Percentiles rank a stretch among this genome's conserved stretches.
These are phyloP conservation scores for Telfairia occidentalis DNA, from an alignment of 331 rosid genomes.

Conservation along the genomic window DNA sequence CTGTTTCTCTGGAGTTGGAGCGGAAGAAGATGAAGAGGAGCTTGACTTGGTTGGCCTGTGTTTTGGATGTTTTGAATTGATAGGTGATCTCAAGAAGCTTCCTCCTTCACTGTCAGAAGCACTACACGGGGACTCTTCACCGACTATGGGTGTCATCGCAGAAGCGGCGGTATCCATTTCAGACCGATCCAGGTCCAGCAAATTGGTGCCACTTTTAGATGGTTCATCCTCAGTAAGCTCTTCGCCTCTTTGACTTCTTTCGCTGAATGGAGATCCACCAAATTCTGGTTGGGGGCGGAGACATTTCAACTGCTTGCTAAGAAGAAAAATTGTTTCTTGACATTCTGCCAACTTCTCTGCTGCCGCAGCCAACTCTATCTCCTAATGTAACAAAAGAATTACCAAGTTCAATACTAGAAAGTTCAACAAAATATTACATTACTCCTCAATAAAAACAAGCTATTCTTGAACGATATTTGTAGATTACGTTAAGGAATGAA, in stretches of 20 bases:
- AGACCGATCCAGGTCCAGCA: slow-evolving; percentile 34
- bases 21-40: slow-evolving; percentile 57
- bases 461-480: not conserved
- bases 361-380: slow-evolving; percentile 68
- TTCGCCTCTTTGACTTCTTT: slow-evolving; percentile 40
- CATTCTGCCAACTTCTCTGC: slow-evolving; percentile 95
- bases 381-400: slow-evolving; percentile 35
- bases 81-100: slow-evolving; percentile 44
- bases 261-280: slow-evolving; percentile 37
- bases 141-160: slow-evolving; percentile 25
- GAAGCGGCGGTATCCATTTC: slow-evolving; percentile 40
- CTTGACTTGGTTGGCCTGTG: slow-evolving; percentile 68
- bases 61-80: slow-evolving; percentile 29
- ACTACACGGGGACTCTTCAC: slow-evolving; percentile 45
- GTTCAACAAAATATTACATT: not conserved
- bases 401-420: slow-evolving; percentile 2
- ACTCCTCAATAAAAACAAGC: not conserved
- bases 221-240: slow-evolving; percentile 38
- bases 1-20: slow-evolving; percentile 89
- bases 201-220: slow-evolving; percentile 31
- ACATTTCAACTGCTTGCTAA: slow-evolving; percentile 77
- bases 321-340: slow-evolving; percentile 93
- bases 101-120: slow-evolving; percentile 56
- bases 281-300: slow-evolving; percentile 66
- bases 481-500: not conserved